These are phyloP conservation scores for Coemansia reversa DNA, from an alignment of 192 early-diverging fungal species.

Conservation along the genomic window DNA sequence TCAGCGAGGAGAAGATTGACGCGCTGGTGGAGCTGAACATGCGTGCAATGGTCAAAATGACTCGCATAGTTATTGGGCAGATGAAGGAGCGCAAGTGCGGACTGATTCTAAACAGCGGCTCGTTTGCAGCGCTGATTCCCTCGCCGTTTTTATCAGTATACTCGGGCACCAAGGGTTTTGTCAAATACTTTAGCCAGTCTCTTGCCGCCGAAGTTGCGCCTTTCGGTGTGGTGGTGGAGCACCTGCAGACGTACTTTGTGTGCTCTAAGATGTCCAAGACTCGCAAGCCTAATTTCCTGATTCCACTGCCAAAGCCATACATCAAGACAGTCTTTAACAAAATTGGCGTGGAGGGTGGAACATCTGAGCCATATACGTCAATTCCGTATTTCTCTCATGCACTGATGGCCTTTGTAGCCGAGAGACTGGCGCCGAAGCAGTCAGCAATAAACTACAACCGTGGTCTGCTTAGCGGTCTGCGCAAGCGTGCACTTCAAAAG, in stretches of 20 bases:
- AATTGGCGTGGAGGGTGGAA: constrained; percentile 68
- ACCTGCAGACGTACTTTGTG: constrained; percentile 96
- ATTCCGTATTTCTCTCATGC: constrained; percentile 49
- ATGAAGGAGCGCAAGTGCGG: constrained; percentile 77
- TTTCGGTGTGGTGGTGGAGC: constrained; percentile 79
- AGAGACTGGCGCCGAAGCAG: constrained; percentile 44
- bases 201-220: constrained; percentile 75
- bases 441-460: constrained; percentile 42
- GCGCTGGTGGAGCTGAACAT: constrained; percentile 86
- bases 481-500: constrained; percentile 52
- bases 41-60: constrained; percentile 78
- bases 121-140: constrained; percentile 82
- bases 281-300: constrained; percentile 69
- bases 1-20: constrained; percentile 61
- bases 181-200: constrained; percentile 86
- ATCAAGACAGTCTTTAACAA: constrained; percentile 68
- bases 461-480: constrained; percentile 36
- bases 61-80: constrained; percentile 72
- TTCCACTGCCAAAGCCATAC: constrained; percentile 80
- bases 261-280: constrained; percentile 94
- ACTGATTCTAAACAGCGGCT: constrained; percentile 91
- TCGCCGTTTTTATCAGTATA: constrained; percentile 86
- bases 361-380: constrained; percentile 58
- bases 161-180: constrained; percentile 91
- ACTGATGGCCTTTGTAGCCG: constrained; percentile 39